Percentiles rank a stretch among this genome's conserved stretches.
Conservation (phyloP, 2,329 filamentous ascomycete species). For the Aspergillus tamarii region DNA sequence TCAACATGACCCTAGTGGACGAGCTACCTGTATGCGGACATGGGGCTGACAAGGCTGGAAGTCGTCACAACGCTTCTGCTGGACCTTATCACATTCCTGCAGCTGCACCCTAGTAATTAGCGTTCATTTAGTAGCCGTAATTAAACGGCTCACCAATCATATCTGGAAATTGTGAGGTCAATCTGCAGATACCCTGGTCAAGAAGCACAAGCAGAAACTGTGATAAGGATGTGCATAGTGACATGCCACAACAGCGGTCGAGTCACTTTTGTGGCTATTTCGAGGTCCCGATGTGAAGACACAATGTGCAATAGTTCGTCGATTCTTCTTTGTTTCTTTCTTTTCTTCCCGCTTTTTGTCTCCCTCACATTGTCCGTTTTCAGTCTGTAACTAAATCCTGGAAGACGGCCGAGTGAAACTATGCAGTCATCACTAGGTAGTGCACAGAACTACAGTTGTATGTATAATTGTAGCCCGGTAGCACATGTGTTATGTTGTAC, state of each 20-base stretch:
- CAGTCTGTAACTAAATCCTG: background rate
- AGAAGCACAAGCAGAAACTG: slow-evolving; percentile 8
- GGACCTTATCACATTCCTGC: slow-evolving; percentile 23
- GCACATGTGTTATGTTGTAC: background rate
- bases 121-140: slow-evolving; percentile 1
- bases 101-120: slow-evolving; percentile 18
- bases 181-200: slow-evolving; percentile 11
- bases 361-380: background rate
- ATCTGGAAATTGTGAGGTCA: background rate
- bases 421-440: background rate
- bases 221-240: slow-evolving; percentile 3
- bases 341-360: background rate
- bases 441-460: background rate
- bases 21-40: background rate
- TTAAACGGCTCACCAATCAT: slow-evolving; percentile 8
- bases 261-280: background rate
- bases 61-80: slow-evolving; percentile 16
- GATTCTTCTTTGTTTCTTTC: background rate
- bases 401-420: background rate
- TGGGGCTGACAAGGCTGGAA: background rate
- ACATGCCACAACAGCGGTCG: slow-evolving; percentile 3
- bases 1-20: background rate
- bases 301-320: background rate
- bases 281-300: background rate
- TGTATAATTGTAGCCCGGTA: background rate